Evolutionary conservation across 169 alveolate genomes (phyloP).

Genomic region (Babesia bovis): DNA sequence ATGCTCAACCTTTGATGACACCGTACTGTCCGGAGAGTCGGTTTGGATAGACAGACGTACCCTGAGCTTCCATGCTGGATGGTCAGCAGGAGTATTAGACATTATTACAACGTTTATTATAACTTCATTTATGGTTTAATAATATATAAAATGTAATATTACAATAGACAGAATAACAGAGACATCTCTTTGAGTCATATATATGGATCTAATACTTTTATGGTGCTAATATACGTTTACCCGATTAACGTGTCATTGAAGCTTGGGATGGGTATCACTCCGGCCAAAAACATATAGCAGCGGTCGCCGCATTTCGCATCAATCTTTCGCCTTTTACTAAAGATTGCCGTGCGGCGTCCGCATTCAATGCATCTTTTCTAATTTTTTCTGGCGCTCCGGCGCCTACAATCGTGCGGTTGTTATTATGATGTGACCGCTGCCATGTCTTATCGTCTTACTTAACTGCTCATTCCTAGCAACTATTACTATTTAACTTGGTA

Average conservation of each 20-base stretch:
- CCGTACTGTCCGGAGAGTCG: background rate
- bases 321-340: constrained; percentile 98
- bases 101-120: background rate
- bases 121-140: too few relatives aligned
- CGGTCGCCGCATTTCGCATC: constrained; percentile 80
- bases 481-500: too few relatives aligned
- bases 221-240: constrained; percentile 13
- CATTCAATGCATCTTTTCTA: constrained; percentile 67
- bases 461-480: too few relatives aligned
- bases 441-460: too few relatives aligned
- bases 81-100: constrained; percentile 16
- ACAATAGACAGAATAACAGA: too few relatives aligned
- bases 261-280: constrained; percentile 9
- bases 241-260: constrained; percentile 39
- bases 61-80: constrained; percentile 6
- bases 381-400: constrained; percentile 74
- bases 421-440: too few relatives aligned
- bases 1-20: background rate
- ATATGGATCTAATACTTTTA: too few relatives aligned
- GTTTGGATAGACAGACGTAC: constrained; percentile 3
- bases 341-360: constrained; percentile 94
- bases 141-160: too few relatives aligned
- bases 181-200: too few relatives aligned
- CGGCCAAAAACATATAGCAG: constrained; percentile 35
- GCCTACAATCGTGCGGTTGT: constrained; percentile 39